Evolutionary conservation across 2,329 filamentous ascomycete genomes (phyloP).

Genomic region (Helminthosporium solani): DNA sequence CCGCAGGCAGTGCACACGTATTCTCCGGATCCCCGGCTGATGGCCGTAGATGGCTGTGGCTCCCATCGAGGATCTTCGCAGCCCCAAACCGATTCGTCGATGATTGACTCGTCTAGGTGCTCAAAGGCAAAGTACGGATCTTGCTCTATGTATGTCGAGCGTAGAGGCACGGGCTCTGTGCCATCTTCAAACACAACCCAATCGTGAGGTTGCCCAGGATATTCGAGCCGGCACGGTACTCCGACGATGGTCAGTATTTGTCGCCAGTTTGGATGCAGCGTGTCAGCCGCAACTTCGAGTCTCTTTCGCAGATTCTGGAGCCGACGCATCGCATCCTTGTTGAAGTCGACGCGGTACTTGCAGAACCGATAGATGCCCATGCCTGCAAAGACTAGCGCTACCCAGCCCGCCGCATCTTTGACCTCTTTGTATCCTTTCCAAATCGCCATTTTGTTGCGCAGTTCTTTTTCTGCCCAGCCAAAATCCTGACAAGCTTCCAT

Average conservation of each 20-base stretch:
- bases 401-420: slow-evolving; percentile 58
- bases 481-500: slow-evolving; percentile 57
- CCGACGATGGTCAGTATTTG: slow-evolving; percentile 52
- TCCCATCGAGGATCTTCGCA: slow-evolving; percentile 52
- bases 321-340: slow-evolving; percentile 51
- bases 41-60: slow-evolving; percentile 22
- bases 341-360: slow-evolving; percentile 59
- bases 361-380: slow-evolving; percentile 61
- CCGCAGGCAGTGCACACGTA: slow-evolving; percentile 50
- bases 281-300: slow-evolving; percentile 57
- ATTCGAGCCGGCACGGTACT: slow-evolving; percentile 43
- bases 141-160: slow-evolving; percentile 50
- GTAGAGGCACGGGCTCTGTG: slow-evolving; percentile 47
- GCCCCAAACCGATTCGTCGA: slow-evolving; percentile 53
- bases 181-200: slow-evolving; percentile 53
- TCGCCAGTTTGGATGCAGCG: slow-evolving; percentile 55
- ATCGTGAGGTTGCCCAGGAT: slow-evolving; percentile 53
- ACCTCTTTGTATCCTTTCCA: slow-evolving; percentile 63
- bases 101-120: slow-evolving; percentile 52
- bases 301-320: slow-evolving; percentile 49
- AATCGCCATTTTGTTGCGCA: slow-evolving; percentile 55
- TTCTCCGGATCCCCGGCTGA: slow-evolving; percentile 30
- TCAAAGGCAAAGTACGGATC: slow-evolving; percentile 51
- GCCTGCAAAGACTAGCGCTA: slow-evolving; percentile 57
- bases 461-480: slow-evolving; percentile 58